phyloP scores from a whole-genome alignment of 495 filamentous ascomycete species.

The Penicillium manginii region DNA sequence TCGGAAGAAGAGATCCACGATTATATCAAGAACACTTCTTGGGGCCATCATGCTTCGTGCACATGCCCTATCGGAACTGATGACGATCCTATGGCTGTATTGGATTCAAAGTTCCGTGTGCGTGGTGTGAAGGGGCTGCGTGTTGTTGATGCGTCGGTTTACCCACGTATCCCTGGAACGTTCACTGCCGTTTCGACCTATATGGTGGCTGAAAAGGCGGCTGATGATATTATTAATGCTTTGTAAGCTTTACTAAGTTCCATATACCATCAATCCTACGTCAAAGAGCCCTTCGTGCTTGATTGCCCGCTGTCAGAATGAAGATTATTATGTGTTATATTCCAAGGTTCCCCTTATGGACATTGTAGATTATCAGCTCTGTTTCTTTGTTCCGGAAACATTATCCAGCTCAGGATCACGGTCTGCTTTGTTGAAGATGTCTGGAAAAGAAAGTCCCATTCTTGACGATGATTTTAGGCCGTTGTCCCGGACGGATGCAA shows the following conservation, averaged over 20 bases:
- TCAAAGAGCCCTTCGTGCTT: no score
- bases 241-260: background rate
- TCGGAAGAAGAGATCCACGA: conserved; percentile 47
- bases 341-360: no score
- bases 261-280: no score
- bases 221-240: conserved; percentile 37
- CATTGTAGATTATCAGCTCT: no score
- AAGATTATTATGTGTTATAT: no score
- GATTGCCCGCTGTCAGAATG: no score
- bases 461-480: no score
- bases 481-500: background rate
- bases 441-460: no score
- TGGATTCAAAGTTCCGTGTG: conserved; percentile 62
- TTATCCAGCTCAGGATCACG: no score
- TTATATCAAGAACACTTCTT: conserved; percentile 55
- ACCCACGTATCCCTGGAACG: conserved; percentile 60
- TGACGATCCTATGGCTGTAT: conserved; percentile 59
- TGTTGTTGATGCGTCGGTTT: conserved; percentile 66
- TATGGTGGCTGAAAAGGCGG: conserved; percentile 67
- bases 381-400: no score
- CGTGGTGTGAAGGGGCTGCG: conserved; percentile 55
- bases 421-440: no score
- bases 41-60: conserved; percentile 65
- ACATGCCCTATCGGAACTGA: conserved; percentile 61
- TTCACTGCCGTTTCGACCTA: conserved; percentile 62